A percentile compares a stretch with the other conserved stretches of the same genome.
phyloP scores from a whole-genome alignment of 768 basidiomycete species.

The Tulasnella calospora region DNA sequence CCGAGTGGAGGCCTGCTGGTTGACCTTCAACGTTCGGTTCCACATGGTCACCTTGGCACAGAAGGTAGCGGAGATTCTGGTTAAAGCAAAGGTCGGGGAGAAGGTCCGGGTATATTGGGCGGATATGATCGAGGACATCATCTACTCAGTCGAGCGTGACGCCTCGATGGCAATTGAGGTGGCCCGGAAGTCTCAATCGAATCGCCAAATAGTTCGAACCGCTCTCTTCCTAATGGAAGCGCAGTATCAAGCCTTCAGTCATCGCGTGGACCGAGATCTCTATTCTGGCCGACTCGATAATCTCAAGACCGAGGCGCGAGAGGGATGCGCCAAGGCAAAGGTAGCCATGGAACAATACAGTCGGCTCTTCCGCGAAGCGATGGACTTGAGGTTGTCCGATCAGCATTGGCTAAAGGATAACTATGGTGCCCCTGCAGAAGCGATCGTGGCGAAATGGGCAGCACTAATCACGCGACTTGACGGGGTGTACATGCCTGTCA shows the following conservation, averaged over 20 bases:
- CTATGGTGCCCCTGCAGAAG: slow-evolving; percentile 39
- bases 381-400: slow-evolving; percentile 29
- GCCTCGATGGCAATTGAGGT: slow-evolving; percentile 45
- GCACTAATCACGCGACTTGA: slow-evolving; percentile 42
- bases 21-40: slow-evolving; percentile 51
- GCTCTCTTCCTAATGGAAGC: slow-evolving; percentile 45
- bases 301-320: not conserved
- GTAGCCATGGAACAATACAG: slow-evolving; percentile 13
- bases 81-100: not conserved
- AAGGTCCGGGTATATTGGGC: slow-evolving; percentile 42
- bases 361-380: slow-evolving; percentile 30
- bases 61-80: slow-evolving; percentile 41
- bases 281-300: slow-evolving; percentile 24
- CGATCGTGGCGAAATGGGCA: slow-evolving; percentile 48
- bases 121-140: slow-evolving; percentile 45
- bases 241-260: slow-evolving; percentile 46
- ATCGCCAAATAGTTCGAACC: slow-evolving; percentile 50
- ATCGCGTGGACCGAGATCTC: slow-evolving; percentile 30
- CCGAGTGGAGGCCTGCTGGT: slow-evolving; percentile 57
- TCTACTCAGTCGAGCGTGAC: slow-evolving; percentile 47
- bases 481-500: slow-evolving; percentile 47
- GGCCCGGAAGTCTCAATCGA: slow-evolving; percentile 48
- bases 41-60: slow-evolving; percentile 44
- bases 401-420: slow-evolving; percentile 45
- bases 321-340: slow-evolving; percentile 7